Conservation (phyloP, 805 yeast genomes). For the Zygosaccharomyces kombuchaensis region DNA sequence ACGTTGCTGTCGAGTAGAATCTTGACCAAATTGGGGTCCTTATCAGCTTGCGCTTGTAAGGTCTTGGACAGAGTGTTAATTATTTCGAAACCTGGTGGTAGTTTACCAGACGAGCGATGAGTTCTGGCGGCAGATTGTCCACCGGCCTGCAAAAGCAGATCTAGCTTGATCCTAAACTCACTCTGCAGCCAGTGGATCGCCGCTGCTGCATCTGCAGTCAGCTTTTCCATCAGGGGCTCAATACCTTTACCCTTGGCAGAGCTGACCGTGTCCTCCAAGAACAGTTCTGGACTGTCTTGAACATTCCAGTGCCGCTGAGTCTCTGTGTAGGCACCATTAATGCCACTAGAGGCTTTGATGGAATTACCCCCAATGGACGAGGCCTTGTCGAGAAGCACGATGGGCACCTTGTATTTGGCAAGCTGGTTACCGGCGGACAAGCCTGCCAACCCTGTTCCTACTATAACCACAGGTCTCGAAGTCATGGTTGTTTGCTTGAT, state of each 20-base stretch:
- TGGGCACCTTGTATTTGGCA: slow-evolving; percentile 38
- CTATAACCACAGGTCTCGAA: slow-evolving; percentile 39
- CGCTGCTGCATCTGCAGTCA: slow-evolving; percentile 56
- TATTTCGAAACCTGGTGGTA: slow-evolving; percentile 60
- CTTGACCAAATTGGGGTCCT: slow-evolving; percentile 31
- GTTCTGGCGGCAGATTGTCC: slow-evolving; percentile 81
- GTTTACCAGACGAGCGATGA: slow-evolving; percentile 61
- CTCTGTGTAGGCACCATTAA: slow-evolving; percentile 65
- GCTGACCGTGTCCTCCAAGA: slow-evolving; percentile 60
- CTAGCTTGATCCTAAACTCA: slow-evolving; percentile 55
- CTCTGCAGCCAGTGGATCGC: slow-evolving; percentile 74
- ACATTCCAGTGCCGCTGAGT: slow-evolving; percentile 51
- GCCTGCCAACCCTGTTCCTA: slow-evolving; percentile 59
- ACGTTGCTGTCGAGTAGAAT: slow-evolving; percentile 41
- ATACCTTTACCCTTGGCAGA: slow-evolving; percentile 63
- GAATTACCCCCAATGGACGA: slow-evolving; percentile 54
- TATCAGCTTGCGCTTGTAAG: slow-evolving; percentile 34
- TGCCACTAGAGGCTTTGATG: slow-evolving; percentile 58
- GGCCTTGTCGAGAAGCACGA: slow-evolving; percentile 47
- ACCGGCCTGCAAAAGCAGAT: slow-evolving; percentile 70
- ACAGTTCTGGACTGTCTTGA: slow-evolving; percentile 53
- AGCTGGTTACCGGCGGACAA: slow-evolving; percentile 42
- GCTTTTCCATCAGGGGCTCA: slow-evolving; percentile 51
- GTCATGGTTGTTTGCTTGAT: slow-evolving; percentile 7
- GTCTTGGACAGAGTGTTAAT: slow-evolving; percentile 42